phyloP scores from a whole-genome alignment of 257 asterid species.

The Craterostigma plantagineum region DNA sequence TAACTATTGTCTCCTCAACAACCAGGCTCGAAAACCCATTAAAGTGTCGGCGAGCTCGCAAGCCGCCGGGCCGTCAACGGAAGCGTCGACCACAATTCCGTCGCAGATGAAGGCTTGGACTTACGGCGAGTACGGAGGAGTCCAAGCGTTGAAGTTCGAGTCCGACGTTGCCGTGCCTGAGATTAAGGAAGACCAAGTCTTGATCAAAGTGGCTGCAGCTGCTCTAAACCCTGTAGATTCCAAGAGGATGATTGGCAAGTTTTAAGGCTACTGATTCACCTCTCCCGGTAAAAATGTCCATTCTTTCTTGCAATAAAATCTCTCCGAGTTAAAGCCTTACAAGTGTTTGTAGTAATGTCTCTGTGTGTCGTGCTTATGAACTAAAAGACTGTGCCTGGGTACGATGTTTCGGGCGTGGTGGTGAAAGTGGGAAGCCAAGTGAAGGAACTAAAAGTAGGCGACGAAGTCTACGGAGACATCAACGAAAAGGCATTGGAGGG shows the following conservation, averaged over 20 bases:
- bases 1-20: too few species aligned
- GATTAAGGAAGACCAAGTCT: constrained; percentile 53
- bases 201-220: constrained; percentile 75
- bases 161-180: constrained; percentile 41
- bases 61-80: constrained; percentile 30
- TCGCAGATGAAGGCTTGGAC: constrained; percentile 77
- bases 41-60: constrained; percentile 38
- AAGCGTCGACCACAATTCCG: constrained; percentile 27
- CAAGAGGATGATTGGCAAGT: constrained; percentile 63
- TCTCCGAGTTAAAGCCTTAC: not conserved
- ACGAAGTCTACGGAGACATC: constrained; percentile 74
- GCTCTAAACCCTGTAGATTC: constrained; percentile 82
- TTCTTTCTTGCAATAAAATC: not conserved
- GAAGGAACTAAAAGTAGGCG: constrained; percentile 66
- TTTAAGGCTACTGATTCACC: constrained; percentile 87
- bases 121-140: constrained; percentile 60
- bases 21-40: constrained; percentile 8
- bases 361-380: not conserved
- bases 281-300: constrained; percentile 45
- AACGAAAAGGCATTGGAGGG: constrained; percentile 66
- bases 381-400: constrained; percentile 75
- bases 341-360: not conserved
- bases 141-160: constrained; percentile 56
- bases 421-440: constrained; percentile 80
- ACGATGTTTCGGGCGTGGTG: constrained; percentile 85